Base-by-base conservation (phyloP, 495 filamentous ascomycete species). In the Penicillium ochrochloron region DNA sequence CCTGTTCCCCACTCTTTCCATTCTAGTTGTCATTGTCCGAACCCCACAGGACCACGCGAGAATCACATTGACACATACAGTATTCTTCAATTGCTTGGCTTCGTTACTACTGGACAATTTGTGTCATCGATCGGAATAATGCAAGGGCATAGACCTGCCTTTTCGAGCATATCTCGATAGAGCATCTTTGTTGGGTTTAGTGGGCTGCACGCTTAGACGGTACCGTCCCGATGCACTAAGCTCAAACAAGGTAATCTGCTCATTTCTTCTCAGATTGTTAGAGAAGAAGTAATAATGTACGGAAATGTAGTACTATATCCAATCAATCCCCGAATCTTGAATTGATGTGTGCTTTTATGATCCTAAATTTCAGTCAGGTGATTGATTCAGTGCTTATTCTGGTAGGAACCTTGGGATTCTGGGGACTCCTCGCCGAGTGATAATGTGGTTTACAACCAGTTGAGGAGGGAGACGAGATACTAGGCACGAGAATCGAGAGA, bases 231-330 rank as follows among this genome's bases (percentile, higher is more conserved):
- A 59, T 23, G 29, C 41, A 23, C 57, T 59, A 35, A 41, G 1
- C 57, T 41, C 29, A 7, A 50, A 14, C 9, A 6, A 34, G 57
- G 41, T 48, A 59, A 59, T 59, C 23, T 59, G 57, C 57, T 59
- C 57, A 59, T 34, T 48, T 19, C 17, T 31, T 34, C 57, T 42
- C 57, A 59, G 10, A 10, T 3, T 3, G 12, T 9, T 1, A 29
- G 25, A 17, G 11, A 48, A 12, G 11, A 2, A 11, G 25, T 27
- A 27, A 27, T 27, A 27, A 27, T 27, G 25, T 27, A 27, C 25
- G 25, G 25, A 4, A 2, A 27, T 27, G 25, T 6, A 23, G 11
- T 48, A 23, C 19, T 14, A 12, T 37, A 37, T 37, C 7, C 31
- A 33, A 7, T 33, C 8, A 4, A 33, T 9, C 8, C 31, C 3